A percentile compares a stretch with the other conserved stretches of the same genome.
phyloP scores from a whole-genome alignment of 768 basidiomycete species.

The Strobilomyces confusus region DNA sequence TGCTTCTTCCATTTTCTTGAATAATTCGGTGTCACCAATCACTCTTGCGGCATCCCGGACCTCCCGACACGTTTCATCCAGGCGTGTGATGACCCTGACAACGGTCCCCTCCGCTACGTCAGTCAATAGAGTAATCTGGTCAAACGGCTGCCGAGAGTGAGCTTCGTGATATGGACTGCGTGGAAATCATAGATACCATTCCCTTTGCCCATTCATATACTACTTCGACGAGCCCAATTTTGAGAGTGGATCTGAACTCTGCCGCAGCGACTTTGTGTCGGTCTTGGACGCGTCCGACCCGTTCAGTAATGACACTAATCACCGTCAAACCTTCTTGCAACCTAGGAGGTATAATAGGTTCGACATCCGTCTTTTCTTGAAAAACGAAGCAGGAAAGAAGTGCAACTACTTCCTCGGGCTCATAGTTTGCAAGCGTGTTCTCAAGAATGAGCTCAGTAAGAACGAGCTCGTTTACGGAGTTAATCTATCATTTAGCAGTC shows the following conservation, averaged over 20 bases:
- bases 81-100: slow-evolving; percentile 89
- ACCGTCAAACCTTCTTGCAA: slow-evolving; percentile 77
- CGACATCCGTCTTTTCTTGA: slow-evolving; percentile 94
- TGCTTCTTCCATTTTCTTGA: slow-evolving; percentile 97
- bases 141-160: slow-evolving; percentile 70
- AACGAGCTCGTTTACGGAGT: slow-evolving; percentile 95
- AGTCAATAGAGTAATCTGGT: slow-evolving; percentile 88
- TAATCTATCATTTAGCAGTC: slow-evolving; percentile 59
- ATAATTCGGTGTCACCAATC: slow-evolving; percentile 92
- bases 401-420: slow-evolving; percentile 95
- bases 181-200: slow-evolving; percentile 61
- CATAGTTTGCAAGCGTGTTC: slow-evolving; percentile 85
- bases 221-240: slow-evolving; percentile 91
- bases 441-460: slow-evolving; percentile 96
- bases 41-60: slow-evolving; percentile 96
- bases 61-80: slow-evolving; percentile 96
- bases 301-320: slow-evolving; percentile 73
- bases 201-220: slow-evolving; percentile 99
- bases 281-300: slow-evolving; percentile 78
- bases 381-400: slow-evolving; percentile 96
- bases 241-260: slow-evolving; percentile 74
- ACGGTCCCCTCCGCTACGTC: slow-evolving; percentile 97
- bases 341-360: slow-evolving; percentile 76
- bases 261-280: slow-evolving; percentile 72
- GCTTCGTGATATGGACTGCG: neutral